A percentile compares a stretch with the other conserved stretches of the same genome.
Evolutionary conservation across 257 asterid species (phyloP).

Genomic region (Phtheirospermum japonicum): DNA sequence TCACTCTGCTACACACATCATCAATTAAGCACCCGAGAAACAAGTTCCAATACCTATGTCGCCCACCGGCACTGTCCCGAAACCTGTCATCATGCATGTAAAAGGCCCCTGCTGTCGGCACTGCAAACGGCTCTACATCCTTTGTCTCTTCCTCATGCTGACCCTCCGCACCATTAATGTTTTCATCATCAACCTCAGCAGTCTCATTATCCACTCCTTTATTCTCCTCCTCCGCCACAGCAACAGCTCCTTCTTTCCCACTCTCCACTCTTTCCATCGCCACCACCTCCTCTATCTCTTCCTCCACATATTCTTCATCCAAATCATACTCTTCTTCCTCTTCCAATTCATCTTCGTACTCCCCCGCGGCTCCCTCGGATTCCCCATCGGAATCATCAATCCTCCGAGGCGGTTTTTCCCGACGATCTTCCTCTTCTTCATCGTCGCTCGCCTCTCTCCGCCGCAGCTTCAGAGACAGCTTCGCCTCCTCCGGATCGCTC

Average conservation of each 20-base stretch:
- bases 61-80: constrained; percentile 73
- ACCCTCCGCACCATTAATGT: constrained; percentile 35
- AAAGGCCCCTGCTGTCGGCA: constrained; percentile 98
- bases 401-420: constrained; percentile 41
- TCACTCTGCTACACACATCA: too few species aligned
- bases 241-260: constrained; percentile 29
- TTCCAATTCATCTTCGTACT: constrained; percentile 43
- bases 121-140: constrained; percentile 81
- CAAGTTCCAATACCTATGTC: constrained; percentile 54
- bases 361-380: constrained; percentile 75
- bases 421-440: constrained; percentile 57
- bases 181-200: constrained; percentile 33
- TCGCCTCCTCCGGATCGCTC: constrained; percentile 97
- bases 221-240: constrained; percentile 35
- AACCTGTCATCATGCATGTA: constrained; percentile 99
- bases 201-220: constrained; percentile 37
- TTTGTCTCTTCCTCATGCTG: constrained; percentile 59
- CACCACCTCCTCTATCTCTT: constrained; percentile 42
- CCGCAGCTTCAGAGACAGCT: constrained; percentile 80
- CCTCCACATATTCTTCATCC: constrained; percentile 57
- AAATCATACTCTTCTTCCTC: too few species aligned
- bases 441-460: constrained; percentile 95
- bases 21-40: constrained; percentile 1
- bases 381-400: constrained; percentile 72
- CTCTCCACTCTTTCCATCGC: constrained; percentile 34